Percentiles rank a stretch among this genome's conserved stretches.
phyloP scores from a whole-genome alignment of 768 basidiomycete species.

The Phanerochaete carnosa region DNA sequence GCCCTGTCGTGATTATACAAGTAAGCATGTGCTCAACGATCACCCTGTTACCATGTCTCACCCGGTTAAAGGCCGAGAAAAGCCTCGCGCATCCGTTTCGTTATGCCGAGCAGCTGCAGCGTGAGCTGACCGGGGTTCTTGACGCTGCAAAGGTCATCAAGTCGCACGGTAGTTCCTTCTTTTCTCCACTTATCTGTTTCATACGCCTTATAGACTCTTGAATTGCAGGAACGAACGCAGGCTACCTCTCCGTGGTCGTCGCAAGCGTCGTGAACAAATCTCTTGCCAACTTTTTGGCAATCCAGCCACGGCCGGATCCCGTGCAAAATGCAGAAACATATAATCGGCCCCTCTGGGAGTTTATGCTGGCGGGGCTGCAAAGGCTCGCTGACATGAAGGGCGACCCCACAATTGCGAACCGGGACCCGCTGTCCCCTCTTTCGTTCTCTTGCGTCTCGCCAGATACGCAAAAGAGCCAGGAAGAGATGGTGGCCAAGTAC shows the following conservation, averaged over 20 bases:
- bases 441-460: conserved; percentile 64
- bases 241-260: conserved; percentile 52
- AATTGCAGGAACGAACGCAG: conserved; percentile 25
- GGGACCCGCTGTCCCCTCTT: conserved; percentile 57
- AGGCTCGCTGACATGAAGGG: conserved; percentile 50
- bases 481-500: conserved; percentile 45
- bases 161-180: conserved; percentile 50
- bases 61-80: conserved; percentile 50
- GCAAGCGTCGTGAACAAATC: conserved; percentile 63
- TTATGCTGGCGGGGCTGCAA: conserved; percentile 53
- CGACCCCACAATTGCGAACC: conserved; percentile 41
- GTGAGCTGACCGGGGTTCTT: conserved; percentile 46
- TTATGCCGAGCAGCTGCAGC: conserved; percentile 52
- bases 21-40: conserved; percentile 30
- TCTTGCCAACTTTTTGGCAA: conserved; percentile 57
- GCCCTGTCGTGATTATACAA: conserved; percentile 69
- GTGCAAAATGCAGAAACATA: conserved; percentile 38
- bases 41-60: background rate
- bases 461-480: conserved; percentile 50
- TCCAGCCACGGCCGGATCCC: conserved; percentile 38
- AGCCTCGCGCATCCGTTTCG: conserved; percentile 50
- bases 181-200: background rate
- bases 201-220: background rate
- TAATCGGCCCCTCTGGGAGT: conserved; percentile 39
- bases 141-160: conserved; percentile 50